Evolutionary conservation across 192 early-diverging fungal genomes (phyloP).

Genomic region (Phycomyces nitens): DNA sequence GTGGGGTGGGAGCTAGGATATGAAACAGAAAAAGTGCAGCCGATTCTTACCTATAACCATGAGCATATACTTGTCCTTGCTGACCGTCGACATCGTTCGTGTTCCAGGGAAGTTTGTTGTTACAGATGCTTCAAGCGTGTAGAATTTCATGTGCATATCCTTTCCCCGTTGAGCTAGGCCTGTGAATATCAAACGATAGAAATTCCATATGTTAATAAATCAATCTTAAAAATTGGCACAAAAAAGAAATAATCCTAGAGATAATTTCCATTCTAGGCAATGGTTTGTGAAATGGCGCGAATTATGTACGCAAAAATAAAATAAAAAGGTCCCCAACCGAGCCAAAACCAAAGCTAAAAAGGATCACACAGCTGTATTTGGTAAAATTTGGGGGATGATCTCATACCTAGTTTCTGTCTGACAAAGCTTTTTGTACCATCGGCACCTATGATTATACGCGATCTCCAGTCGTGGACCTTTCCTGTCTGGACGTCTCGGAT

Average conservation of each 20-base stretch:
- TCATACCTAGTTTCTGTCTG: constrained; percentile 19
- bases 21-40: too few relatives aligned
- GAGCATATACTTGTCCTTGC: constrained; percentile 12
- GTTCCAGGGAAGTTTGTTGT: constrained; percentile 20
- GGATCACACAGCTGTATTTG: background rate
- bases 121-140: constrained; percentile 7
- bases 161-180: background rate
- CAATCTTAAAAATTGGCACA: background rate
- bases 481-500: too few relatives aligned
- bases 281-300: background rate
- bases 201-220: constrained; percentile 2
- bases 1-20: too few relatives aligned
- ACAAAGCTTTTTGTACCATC: constrained; percentile 7
- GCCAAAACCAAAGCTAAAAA: background rate
- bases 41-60: constrained; percentile 21
- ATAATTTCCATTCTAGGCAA: background rate
- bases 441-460: constrained; percentile 8
- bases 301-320: background rate
- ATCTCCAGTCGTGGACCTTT: constrained; percentile 10
- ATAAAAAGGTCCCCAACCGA: background rate
- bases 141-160: constrained; percentile 8
- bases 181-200: background rate
- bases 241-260: background rate
- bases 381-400: background rate
- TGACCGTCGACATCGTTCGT: constrained; percentile 10